Evolutionary conservation across 2,329 filamentous ascomycete genomes (phyloP).

Genomic region (Trichoderma endophyticum): DNA sequence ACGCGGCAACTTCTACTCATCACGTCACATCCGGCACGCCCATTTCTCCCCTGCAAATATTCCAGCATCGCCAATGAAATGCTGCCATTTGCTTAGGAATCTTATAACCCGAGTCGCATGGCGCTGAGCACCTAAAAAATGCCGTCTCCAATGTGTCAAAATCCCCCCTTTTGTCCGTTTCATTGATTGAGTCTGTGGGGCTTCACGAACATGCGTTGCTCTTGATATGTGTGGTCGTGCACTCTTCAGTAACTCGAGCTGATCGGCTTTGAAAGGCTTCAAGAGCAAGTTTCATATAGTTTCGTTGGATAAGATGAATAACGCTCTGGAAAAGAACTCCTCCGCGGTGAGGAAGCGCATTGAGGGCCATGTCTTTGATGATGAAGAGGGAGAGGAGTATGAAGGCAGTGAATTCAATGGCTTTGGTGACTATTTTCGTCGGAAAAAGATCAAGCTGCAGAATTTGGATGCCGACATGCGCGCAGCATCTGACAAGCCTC

Average conservation of each 20-base stretch:
- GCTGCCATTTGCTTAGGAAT: not conserved
- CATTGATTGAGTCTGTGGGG: slow-evolving; percentile 8
- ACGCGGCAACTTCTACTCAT: slow-evolving; percentile 30
- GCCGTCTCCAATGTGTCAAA: not conserved
- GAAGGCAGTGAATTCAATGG: slow-evolving; percentile 81
- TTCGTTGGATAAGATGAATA: slow-evolving; percentile 48
- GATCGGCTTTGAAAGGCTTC: not conserved
- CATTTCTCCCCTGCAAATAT: not conserved
- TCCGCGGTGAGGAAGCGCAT: slow-evolving; percentile 60
- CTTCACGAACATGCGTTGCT: slow-evolving; percentile 12
- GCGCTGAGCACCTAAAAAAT: not conserved
- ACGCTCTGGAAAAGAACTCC: slow-evolving; percentile 61
- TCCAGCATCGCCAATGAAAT: not conserved
- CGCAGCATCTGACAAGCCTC: slow-evolving; percentile 65
- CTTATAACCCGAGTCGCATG: not conserved
- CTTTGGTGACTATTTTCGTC: slow-evolving; percentile 85
- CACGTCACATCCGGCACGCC: slow-evolving; percentile 11
- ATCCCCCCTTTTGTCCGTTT: not conserved
- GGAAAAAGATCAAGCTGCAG: slow-evolving; percentile 96
- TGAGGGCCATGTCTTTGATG: slow-evolving; percentile 66
- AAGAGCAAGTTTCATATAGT: slow-evolving; percentile 18
- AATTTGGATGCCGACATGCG: slow-evolving; percentile 85
- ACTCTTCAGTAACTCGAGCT: not conserved
- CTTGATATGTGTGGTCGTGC: slow-evolving; percentile 9
- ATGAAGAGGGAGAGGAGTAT: slow-evolving; percentile 90